A percentile compares a stretch with the other conserved stretches of the same genome.
These are phyloP conservation scores for Gossypium longicalyx DNA, from an alignment of 345 rosid genomes.

Conservation along the genomic window DNA sequence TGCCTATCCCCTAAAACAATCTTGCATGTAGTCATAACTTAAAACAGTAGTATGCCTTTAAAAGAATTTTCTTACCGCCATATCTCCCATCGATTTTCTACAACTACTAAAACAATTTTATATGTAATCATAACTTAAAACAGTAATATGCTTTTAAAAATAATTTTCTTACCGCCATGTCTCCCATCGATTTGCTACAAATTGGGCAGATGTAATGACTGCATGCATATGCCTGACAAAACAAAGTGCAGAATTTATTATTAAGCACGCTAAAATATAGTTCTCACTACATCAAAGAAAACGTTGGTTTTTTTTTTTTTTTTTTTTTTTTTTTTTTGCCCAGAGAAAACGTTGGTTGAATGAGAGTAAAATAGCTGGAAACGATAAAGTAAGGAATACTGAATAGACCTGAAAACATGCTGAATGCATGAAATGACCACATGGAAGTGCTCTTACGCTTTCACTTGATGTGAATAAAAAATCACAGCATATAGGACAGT, in stretches of 20 bases:
- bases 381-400: neutral
- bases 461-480: constrained; percentile 53
- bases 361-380: neutral
- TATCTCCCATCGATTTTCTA: constrained; percentile 60
- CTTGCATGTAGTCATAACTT: neutral
- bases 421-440: constrained; percentile 67
- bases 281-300: neutral
- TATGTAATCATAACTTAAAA: neutral
- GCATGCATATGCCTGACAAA: constrained; percentile 52
- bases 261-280: neutral
- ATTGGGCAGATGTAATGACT: constrained; percentile 61
- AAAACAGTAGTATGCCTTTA: neutral
- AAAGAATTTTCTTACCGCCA: constrained; percentile 40
- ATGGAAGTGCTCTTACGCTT: constrained; percentile 55
- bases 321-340: too few relatives aligned
- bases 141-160: neutral
- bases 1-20: neutral
- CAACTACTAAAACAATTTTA: constrained; percentile 14
- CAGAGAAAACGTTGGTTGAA: neutral
- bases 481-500: constrained; percentile 61
- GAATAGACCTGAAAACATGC: constrained; percentile 53
- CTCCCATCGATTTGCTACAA: constrained; percentile 64
- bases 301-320: neutral
- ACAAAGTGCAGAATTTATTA: constrained; percentile 15
- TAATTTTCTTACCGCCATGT: constrained; percentile 49